Evolutionary conservation across 148 eudicot species (phyloP), one percentile per base, ranked within the genome.

Genomic region (Nepenthes mirabilis): DNA sequence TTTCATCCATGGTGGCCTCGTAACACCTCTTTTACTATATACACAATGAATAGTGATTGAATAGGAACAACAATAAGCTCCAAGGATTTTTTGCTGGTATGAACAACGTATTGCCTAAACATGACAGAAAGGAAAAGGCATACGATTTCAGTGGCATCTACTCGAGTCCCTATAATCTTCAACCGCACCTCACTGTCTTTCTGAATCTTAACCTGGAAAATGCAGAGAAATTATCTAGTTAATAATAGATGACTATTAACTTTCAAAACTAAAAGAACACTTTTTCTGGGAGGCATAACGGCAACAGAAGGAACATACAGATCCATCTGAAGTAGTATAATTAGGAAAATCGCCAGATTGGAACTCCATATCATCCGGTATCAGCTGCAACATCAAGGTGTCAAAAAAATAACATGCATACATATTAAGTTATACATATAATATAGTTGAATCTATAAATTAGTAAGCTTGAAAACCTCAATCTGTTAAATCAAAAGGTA

Each of bases 361-460:
- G 65, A 91, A 91, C 74, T 91, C 96, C 98, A 91, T 85, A 73
- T 91, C 98, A 79, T 91, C 98, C 0, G 98, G 98, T 73, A 91
- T 91, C 72, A 91, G 70, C 97, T 91, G 53, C 50, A 68, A 62
- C 37, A 37, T n/a, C 9, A 51, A 37, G 36, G 33, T 37, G 23
- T 5, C 37, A 66, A 13, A 33, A 53, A 36, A 43, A 11, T 47
- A 33, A 37, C 2, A 32, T 5, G 40, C 50, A 43, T 7, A 2
- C 6, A 37, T 47, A 45, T 0, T 1, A 10, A 36, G 2, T 11
- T 32, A 61, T 23, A 10, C 4, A 14, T 9, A n/a, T 6, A 2
- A 3, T 40, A 8, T 8, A 40, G 8, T 3, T 40, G 45, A 40
- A 40, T 40, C 45, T 40, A 4, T 40, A 40, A 40, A 3, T 40